A percentile compares a stretch with the other conserved stretches of the same genome.
phyloP scores from a whole-genome alignment of 2,329 filamentous ascomycete genomes.

The Emmonsiellopsis sp. region DNA sequence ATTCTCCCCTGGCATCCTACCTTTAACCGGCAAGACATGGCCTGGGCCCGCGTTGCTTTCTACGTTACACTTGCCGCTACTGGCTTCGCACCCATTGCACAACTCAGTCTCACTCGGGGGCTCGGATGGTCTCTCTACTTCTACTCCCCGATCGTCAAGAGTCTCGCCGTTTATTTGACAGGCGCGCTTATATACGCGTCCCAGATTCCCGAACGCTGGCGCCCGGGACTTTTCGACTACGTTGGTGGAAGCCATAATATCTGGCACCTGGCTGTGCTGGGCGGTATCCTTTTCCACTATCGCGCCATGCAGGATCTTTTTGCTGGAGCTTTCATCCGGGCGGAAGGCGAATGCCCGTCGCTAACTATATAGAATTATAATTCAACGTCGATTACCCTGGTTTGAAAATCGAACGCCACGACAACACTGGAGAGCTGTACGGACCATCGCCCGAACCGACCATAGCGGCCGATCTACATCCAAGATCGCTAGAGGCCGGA shows the following conservation, averaged over 20 bases:
- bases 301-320: conserved; percentile 94
- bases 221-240: conserved; percentile 89
- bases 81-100: conserved; percentile 78
- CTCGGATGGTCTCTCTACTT: conserved; percentile 76
- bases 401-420: too few relatives aligned
- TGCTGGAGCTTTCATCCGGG: conserved; percentile 61
- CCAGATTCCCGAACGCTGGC: conserved; percentile 88
- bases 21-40: conserved; percentile 88
- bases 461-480: too few relatives aligned
- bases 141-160: conserved; percentile 80
- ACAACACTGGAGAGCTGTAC: too few relatives aligned
- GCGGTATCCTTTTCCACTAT: conserved; percentile 96
- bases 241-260: conserved; percentile 92
- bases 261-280: conserved; percentile 90
- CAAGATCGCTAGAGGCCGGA: too few relatives aligned
- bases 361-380: neutral
- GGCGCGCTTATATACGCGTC: conserved; percentile 84
- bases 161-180: conserved; percentile 70
- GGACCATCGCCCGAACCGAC: too few relatives aligned
- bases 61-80: conserved; percentile 81
- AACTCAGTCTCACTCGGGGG: conserved; percentile 70
- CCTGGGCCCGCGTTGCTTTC: conserved; percentile 85
- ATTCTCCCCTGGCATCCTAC: conserved; percentile 92
- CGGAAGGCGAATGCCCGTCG: conserved; percentile 37
- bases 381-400: too few relatives aligned